Conservation (phyloP, 805 yeast genomes). For the Monosporozyma siamensis region DNA sequence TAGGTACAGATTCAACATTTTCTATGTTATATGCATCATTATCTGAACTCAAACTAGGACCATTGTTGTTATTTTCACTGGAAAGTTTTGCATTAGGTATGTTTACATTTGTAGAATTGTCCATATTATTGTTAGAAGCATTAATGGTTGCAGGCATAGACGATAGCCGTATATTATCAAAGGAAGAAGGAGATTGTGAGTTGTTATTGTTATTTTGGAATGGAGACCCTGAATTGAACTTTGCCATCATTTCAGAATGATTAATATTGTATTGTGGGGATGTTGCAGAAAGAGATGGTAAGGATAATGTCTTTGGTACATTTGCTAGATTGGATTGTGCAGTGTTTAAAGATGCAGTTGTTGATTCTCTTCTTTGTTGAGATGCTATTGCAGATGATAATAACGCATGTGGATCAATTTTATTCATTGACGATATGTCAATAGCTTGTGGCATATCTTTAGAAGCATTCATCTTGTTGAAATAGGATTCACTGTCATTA, state of each 20-base stretch:
- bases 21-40: constrained; percentile 8
- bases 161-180: neutral
- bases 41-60: constrained; percentile 5
- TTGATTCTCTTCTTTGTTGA: too few relatives aligned
- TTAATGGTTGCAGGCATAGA: neutral
- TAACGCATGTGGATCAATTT: neutral
- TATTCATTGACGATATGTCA: neutral
- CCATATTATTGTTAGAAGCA: neutral
- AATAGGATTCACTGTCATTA: neutral
- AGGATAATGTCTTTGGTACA: neutral
- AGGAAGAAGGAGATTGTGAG: neutral
- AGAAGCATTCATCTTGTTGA: neutral
- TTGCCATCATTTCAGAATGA: neutral
- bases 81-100: too few relatives aligned
- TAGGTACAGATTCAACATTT: constrained; percentile 21
- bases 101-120: neutral
- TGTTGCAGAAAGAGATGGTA: neutral
- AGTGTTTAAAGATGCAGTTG: neutral
- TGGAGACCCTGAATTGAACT: neutral
- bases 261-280: neutral
- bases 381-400: neutral
- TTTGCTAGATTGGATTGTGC: neutral
- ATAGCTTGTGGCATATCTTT: neutral
- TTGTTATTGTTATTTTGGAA: neutral
- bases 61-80: neutral